Evolutionary conservation across 169 alveolate species (phyloP), one percentile per base, ranked within the genome.

Genomic region (Eimeria sp.): DNA sequence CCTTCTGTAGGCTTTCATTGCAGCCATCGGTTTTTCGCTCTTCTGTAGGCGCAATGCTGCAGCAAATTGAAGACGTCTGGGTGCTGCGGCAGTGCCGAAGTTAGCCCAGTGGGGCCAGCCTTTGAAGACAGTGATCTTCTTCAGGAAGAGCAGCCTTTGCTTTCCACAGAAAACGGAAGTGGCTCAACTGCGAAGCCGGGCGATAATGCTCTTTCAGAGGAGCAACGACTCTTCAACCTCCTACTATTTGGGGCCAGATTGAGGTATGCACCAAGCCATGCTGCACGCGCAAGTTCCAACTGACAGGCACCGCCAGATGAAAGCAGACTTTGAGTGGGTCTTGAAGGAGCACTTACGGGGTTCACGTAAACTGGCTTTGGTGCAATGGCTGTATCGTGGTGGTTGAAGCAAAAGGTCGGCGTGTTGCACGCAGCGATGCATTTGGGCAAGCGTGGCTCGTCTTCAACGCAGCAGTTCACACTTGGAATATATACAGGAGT

Each of bases 361-460:
- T 33, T 33, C 27, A 33, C 37, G 20, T 71, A 25, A 9, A 14
- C 0, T 40, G 54, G 18, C 4, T 16, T 16, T 40, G 83, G 6
- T 37, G 30, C 33, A 0, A 0, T 40, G 54, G 8, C 14, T 74
- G n/a, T 60, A 20, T 18, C 68, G 68, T 4, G 30, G 23, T 20
- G 4, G 68, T 25, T 60, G 68, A 60, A 14, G 68, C 46, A 71
- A 30, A 71, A 71, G 4, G 23, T n/a, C 30, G n/a, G 46, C 13
- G 64, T 43, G 94, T 40, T 40, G 68, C 66, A 46, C 58, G 52
- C 83, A 87, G 94, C 83, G 94, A 58, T n/a, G 82, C 83, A 16
- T 87, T 87, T 87, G 94, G 94, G 2, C 94, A 87, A 46, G 43
- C 80, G 30, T 87, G 94, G 94, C 94, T 87, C 76, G 94, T 66